These are phyloP conservation scores for Copromyces sp. DNA, from an alignment of 495 filamentous ascomycete species.

Conservation along the genomic window DNA sequence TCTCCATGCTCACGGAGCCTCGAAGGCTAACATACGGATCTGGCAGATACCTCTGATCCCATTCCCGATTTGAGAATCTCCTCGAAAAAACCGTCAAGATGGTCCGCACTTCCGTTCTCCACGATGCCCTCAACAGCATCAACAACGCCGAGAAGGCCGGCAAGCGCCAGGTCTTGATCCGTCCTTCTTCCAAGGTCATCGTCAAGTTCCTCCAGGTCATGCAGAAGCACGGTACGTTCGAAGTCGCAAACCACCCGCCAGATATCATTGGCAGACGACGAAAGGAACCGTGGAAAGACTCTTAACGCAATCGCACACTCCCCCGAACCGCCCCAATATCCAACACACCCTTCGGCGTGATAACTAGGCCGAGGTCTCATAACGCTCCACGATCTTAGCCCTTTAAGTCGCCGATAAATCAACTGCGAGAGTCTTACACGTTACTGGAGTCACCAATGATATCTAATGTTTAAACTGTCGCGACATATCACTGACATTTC, in stretches of 20 bases:
- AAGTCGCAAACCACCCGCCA: slow-evolving; percentile 22
- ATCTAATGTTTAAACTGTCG: slow-evolving; percentile 83
- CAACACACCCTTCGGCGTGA: slow-evolving; percentile 64
- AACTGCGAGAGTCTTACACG: slow-evolving; percentile 81
- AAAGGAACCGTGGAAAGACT: slow-evolving; percentile 6
- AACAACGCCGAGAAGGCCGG: slow-evolving; percentile 99
- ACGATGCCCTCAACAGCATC: slow-evolving; percentile 98
- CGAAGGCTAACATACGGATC: slow-evolving; percentile 59
- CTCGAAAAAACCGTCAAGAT: slow-evolving; percentile 58
- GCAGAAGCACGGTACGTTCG: slow-evolving; percentile 95
- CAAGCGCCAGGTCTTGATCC: slow-evolving; percentile 96
- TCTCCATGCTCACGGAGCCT: slow-evolving; percentile 78
- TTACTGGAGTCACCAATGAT: slow-evolving; percentile 63
- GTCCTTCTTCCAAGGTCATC: slow-evolving; percentile 96
- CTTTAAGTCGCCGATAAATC: slow-evolving; percentile 99
- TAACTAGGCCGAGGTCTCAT: slow-evolving; percentile 96
- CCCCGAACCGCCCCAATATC: not conserved
- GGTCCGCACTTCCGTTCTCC: slow-evolving; percentile 97
- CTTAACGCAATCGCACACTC: slow-evolving; percentile 5
- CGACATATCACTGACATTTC: slow-evolving; percentile 59
- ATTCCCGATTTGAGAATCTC: slow-evolving; percentile 71
- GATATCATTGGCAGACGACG: not conserved
- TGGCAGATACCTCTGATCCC: slow-evolving; percentile 67
- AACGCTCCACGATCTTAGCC: slow-evolving; percentile 72
- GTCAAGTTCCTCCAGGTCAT: slow-evolving; percentile 98